Base-by-base conservation (phyloP, 2,329 filamentous ascomycete genomes). In the Sporothrix curviconia region DNA sequence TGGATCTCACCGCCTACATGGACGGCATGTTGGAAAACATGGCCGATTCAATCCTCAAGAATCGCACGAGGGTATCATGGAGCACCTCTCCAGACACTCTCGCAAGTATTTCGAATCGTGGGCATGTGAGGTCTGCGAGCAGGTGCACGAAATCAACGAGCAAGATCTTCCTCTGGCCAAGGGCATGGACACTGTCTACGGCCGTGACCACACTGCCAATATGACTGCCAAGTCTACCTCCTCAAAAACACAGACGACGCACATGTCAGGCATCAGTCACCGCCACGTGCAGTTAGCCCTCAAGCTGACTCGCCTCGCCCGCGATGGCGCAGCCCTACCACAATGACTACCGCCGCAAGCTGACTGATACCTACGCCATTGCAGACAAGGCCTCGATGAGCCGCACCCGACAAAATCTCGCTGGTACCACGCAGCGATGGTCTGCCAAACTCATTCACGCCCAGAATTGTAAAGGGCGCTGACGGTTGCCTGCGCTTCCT, bases 231-330 rank as follows among this genome's bases (percentile, higher is more conserved):
- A n/a, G n/a, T n/a, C n/a, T n/a, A n/a, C n/a, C n/a, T n/a, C n/a
- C n/a, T n/a, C n/a, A n/a, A n/a, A n/a, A n/a, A n/a, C n/a, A n/a
- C n/a, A n/a, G n/a, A 44, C n/a, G 39, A 44, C 28, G 14, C 37
- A 32, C 30, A 14, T n/a, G 19, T 54, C 51, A 6, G 51, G 51
- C 6, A 22, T 54, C 19, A 19, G 39, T 14, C 51, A 43, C 51
- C 51, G 34, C 28, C 51, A 54, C 11, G 19, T 54, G 22, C 51
- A 54, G 22, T 30, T 54, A n/a, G 51, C 51, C 2, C 51, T 54
- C 7, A 54, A 54, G 39, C 51, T 54, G 8, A 28, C 47, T 22
- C 32, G 51, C 39, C 28, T 44, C 12, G 39, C 30, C 3, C 25
- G 7, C 6, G 34, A 25, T 32, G 25, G 39, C 28, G 25, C 39